Evolutionary conservation across 1,139 yeast species (phyloP), one percentile per base, ranked within the genome.

Genomic region (Yamadazyma kanchanaburiensis): DNA sequence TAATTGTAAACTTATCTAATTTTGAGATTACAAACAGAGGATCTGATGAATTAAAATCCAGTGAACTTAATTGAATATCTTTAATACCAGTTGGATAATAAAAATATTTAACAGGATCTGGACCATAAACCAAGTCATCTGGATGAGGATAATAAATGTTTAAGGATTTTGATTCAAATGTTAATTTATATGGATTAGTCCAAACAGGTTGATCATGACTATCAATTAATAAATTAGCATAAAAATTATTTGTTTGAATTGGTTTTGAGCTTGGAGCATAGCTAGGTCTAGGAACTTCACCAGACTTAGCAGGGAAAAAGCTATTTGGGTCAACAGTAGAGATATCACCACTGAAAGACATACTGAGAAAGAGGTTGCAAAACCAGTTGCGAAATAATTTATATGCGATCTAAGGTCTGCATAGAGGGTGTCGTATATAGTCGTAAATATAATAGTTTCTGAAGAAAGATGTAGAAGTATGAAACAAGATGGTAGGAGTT

Each of bases 121-220:
- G 78, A 1, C 87, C 94, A 49, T 61, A 77, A 1, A 78, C 88
- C 29, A 72, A 63, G 40, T 77, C 77, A 4, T 61, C 46, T 1
- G 63, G 64, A 4, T 62, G 57, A 2, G 77, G 70, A 42, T 82
- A 84, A 15, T 81, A 70, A 4, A 81, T 63, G 3, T 80, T 86
- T 28, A 84, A 56, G 5, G 84, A 84, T 45, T 58, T 60, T 37
- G 48, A 48, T 26, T 42, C 49, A 22, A 39, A 39, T 54, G 66
- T 72, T 9, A 85, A 58, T 4, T 84, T 74, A 48, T 82, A 84
- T 1, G 95, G 95, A 45, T 80, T 86, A 1, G 88, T 74, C 78
- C 82, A 84, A 1, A 77, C 72, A 19, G 61, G 79, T 27, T 72
- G 56, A 7, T 68, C 69, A 42, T 80, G 87, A 26, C 59, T 58